Evolutionary conservation across 768 basidiomycete genomes (phyloP).

Genomic region (Mycena galopus): DNA sequence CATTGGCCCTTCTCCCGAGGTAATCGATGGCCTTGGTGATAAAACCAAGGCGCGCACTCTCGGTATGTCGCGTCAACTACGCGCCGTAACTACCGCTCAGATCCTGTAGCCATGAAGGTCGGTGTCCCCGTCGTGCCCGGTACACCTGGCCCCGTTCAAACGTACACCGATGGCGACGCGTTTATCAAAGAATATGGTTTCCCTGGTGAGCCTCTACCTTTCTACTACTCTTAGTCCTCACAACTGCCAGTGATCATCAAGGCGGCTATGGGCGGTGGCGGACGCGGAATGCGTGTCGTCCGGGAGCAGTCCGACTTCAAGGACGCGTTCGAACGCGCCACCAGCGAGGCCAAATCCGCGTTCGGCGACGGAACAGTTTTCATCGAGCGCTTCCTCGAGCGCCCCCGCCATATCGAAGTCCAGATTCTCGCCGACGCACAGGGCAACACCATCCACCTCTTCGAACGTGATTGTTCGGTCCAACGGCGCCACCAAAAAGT

Average conservation of each 20-base stretch:
- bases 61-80: constrained; percentile 58
- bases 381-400: constrained; percentile 97
- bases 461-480: constrained; percentile 99
- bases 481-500: constrained; percentile 99
- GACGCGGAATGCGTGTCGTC: constrained; percentile 99
- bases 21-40: constrained; percentile 97
- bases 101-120: constrained; percentile 79
- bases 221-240: not conserved
- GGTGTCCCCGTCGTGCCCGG: constrained; percentile 98
- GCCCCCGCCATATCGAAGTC: constrained; percentile 97
- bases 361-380: constrained; percentile 99
- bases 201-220: constrained; percentile 70
- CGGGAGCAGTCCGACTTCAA: constrained; percentile 94
- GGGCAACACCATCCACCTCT: constrained; percentile 97
- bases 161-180: constrained; percentile 82
- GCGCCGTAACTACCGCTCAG: constrained; percentile 22
- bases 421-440: constrained; percentile 92
- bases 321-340: constrained; percentile 90
- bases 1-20: constrained; percentile 94
- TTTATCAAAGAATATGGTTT: constrained; percentile 98
- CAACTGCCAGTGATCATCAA: constrained; percentile 91
- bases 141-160: constrained; percentile 92
- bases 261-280: constrained; percentile 98
- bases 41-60: constrained; percentile 97
- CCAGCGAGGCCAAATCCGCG: constrained; percentile 94